Evolutionary conservation across 2,329 filamentous ascomycete species (phyloP), one percentile per base, ranked within the genome.

Genomic region (Cladosporium phlei): DNA sequence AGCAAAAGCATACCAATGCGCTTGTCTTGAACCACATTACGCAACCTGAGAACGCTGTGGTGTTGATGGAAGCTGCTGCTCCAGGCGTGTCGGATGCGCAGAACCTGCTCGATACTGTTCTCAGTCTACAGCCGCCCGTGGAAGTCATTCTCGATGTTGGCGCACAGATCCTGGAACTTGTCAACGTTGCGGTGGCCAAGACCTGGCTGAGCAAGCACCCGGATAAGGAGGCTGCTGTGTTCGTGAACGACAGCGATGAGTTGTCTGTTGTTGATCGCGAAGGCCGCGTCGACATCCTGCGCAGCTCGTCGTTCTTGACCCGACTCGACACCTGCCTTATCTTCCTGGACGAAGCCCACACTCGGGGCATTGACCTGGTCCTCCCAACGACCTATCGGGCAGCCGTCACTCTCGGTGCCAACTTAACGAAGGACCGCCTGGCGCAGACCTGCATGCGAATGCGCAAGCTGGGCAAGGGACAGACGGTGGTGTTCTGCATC

Each of bases 401-500:
- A 0, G 80, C 79, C 0, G 79, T 89, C 0, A 88, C 83, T 0
- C 60, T 91, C 0, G 84, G 85, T 0, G 71, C 80, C 0, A 68
- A 70, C 3, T 53, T 88, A 1, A 83, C 79, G 0, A 90, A 89
- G 51, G 86, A 90, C 50, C 68, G 75, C 11, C 59, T 88, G 0
- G 78, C 82, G 0, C 85, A 89, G 74, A 82, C 82, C 0, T 85
- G 82, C 49, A 86, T 85, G 80, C 65, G 85, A 14, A 80, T 88
- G 76, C 65, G 84, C 9, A 78, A 82, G 49, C 70, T 90, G 0
- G 85, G 82, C 0, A 66, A 78, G 2, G 82, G 82, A 0, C 84
- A 89, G 53, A 80, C 78, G 0, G 74, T 88, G 0, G 66, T 77
- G 0, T 86, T 86, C 42, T 78, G 74, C 46, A 64, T 80, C 1